Percentiles rank a stretch among this genome's conserved stretches.
Evolutionary conservation across 1,284 basidiomycete species (phyloP).

Genomic region (Hemileia vastatrix): DNA sequence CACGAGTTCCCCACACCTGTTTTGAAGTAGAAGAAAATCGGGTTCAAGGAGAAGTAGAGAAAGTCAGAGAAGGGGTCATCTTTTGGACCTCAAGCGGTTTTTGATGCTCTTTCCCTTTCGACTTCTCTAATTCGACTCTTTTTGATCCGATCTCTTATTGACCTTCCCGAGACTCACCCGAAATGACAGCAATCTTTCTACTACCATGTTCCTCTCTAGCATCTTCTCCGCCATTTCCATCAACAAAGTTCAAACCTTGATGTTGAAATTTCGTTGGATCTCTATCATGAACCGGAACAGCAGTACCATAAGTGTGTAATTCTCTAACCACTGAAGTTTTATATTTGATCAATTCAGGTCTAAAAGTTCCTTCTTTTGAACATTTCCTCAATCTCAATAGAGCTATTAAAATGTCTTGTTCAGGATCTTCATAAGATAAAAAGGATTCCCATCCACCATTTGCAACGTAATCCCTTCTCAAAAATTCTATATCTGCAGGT

Average conservation of each 20-base stretch:
- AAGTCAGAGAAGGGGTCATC: too few relatives aligned
- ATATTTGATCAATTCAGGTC: slow-evolving; percentile 35
- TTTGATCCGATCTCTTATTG: background rate
- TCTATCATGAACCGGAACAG: slow-evolving; percentile 40
- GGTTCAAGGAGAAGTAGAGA: too few relatives aligned
- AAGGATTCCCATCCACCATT: slow-evolving; percentile 44
- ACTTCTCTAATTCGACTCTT: background rate
- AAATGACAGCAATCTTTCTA: slow-evolving; percentile 41
- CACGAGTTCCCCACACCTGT: too few relatives aligned
- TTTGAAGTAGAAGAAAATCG: too few relatives aligned
- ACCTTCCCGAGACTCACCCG: slow-evolving; percentile 29
- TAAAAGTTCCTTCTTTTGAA: slow-evolving; percentile 35
- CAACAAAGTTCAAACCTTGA: slow-evolving; percentile 42
- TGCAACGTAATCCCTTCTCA: slow-evolving; percentile 41
- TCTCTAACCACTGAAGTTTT: slow-evolving; percentile 42
- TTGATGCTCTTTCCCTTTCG: too few relatives aligned
- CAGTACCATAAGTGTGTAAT: slow-evolving; percentile 42
- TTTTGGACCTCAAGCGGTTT: too few relatives aligned
- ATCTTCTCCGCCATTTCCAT: slow-evolving; percentile 42
- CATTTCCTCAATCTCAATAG: slow-evolving; percentile 40
- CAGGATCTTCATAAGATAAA: slow-evolving; percentile 42
- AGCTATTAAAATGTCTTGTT: slow-evolving; percentile 41
- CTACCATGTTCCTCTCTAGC: slow-evolving; percentile 42
- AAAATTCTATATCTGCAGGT: slow-evolving; percentile 40
- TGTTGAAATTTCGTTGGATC: slow-evolving; percentile 45